Evolutionary conservation across 1,284 basidiomycete species (phyloP), one percentile per base, ranked within the genome.

Genomic region (Fomitopsis schrenkii): DNA sequence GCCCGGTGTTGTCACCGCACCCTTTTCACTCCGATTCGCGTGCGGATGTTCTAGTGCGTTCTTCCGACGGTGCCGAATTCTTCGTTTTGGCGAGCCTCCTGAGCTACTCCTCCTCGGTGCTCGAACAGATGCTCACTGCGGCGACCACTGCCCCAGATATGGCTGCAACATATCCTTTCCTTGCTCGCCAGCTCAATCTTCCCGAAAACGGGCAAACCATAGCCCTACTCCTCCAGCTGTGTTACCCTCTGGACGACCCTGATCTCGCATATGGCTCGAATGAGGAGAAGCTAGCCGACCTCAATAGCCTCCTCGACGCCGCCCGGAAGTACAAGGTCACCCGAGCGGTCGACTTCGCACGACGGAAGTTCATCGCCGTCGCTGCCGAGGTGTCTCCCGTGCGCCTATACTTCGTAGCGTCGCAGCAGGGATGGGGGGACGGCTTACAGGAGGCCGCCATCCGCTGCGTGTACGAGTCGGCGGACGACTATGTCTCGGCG

Each of bases 401-500:
- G 26, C 68, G 66, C 10, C 50, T 73, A 2, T 76, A 75, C 57
- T 69, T 72, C 15, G 65, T 77, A 52, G 72, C 75, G 3, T 7
- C 62, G 70, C 58, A 67, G 67, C 10, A 65, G 69, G 52, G 61
- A 58, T 53, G 50, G 50, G 50, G 36, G 3, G 35, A 53, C 1
- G 50, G 14, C 12, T 15, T 30, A 12, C 30, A 28, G 15, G 50
- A 36, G 14, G 50, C 50, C 8, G 50, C 50, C 33, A 17, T 33
- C 5, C 50, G 35, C 15, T 15, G 15, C 17, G 50, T 53, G 67
- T 75, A 45, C 28, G 17, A 28, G 52, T 30, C 5, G n/a, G n/a
- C 28, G 19, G 35, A 38, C 50, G 4, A n/a, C 5, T 58, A 63
- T 36, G 57, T 60, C 19, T 26, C 45, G 9, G 63, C 62, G 46